Conservation (phyloP, 306 rosid genomes). For the Cicer yamashitae region DNA sequence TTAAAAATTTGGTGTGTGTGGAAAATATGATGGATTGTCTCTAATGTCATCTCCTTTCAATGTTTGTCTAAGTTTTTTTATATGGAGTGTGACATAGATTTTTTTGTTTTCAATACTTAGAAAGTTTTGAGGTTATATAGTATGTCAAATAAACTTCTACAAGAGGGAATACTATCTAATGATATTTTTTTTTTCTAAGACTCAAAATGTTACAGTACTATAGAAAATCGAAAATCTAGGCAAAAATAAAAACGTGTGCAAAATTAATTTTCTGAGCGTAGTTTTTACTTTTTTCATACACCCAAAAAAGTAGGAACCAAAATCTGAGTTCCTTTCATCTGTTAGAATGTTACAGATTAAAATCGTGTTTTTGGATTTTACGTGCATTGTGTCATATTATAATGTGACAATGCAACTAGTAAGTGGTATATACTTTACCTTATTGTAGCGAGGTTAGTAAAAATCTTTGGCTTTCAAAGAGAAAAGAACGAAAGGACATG, state of each 20-base stretch:
- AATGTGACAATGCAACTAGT: not conserved
- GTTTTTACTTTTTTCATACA: not conserved
- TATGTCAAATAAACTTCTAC: no score
- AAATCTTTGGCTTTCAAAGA: conserved; percentile 3
- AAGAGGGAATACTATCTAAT: no score
- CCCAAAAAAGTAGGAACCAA: not conserved
- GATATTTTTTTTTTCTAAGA: no score
- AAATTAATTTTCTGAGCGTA: not conserved
- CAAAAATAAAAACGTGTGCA: not conserved
- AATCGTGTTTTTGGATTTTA: conserved; percentile 22
- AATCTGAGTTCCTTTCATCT: not conserved
- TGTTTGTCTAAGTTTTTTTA: no score
- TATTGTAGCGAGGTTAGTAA: conserved; percentile 25
- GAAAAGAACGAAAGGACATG: conserved; percentile 26
- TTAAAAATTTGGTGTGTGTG: no score
- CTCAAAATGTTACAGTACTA: not conserved
- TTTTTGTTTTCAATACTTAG: no score
- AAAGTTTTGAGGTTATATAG: no score
- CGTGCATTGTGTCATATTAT: not conserved
- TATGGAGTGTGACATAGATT: no score
- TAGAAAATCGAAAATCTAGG: not conserved
- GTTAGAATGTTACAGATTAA: not conserved
- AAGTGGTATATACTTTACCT: not conserved
- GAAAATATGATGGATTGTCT: no score
- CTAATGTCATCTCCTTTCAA: no score